Evolutionary conservation across 208 protist species (phyloP).

Genomic region (Blechomonas ayalai): DNA sequence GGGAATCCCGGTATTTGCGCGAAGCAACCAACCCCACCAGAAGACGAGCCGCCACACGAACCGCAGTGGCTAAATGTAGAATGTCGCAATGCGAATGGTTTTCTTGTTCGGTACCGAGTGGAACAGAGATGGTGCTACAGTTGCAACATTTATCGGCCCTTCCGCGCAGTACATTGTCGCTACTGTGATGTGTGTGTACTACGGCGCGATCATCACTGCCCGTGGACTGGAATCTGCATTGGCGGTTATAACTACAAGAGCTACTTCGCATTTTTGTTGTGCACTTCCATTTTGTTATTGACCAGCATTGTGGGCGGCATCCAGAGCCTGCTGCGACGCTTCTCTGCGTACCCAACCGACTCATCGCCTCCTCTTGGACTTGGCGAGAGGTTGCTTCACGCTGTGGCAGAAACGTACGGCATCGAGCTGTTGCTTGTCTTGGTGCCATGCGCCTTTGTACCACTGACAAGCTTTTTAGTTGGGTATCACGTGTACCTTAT

Average conservation of each 20-base stretch:
- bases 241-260: conserved; percentile 77
- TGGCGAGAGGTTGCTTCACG: conserved; percentile 16
- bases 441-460: conserved; percentile 20
- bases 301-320: conserved; percentile 42
- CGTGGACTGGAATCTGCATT: conserved; percentile 88
- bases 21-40: conserved; percentile 17
- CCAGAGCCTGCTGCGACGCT: conserved; percentile 30
- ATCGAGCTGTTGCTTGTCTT: conserved; percentile 64
- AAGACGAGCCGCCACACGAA: conserved; percentile 28
- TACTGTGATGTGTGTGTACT: conserved; percentile 82
- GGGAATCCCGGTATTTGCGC: conserved; percentile 56
- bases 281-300: conserved; percentile 20
- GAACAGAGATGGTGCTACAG: conserved; percentile 79
- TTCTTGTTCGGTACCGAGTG: conserved; percentile 9
- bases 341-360: not conserved
- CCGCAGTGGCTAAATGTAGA: conserved; percentile 15
- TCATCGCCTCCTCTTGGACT: not conserved
- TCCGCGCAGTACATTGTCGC: conserved; percentile 78
- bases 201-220: conserved; percentile 90
- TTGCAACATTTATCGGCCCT: conserved; percentile 76
- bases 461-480: conserved; percentile 37
- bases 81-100: conserved; percentile 24
- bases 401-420: conserved; percentile 50
- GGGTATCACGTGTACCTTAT: conserved; percentile 62
- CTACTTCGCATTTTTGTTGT: conserved; percentile 69